Evolutionary conservation across 179 eudicot genomes (phyloP), one percentile per base, ranked within the genome.

Genomic region (Amaranthus tricolor): DNA sequence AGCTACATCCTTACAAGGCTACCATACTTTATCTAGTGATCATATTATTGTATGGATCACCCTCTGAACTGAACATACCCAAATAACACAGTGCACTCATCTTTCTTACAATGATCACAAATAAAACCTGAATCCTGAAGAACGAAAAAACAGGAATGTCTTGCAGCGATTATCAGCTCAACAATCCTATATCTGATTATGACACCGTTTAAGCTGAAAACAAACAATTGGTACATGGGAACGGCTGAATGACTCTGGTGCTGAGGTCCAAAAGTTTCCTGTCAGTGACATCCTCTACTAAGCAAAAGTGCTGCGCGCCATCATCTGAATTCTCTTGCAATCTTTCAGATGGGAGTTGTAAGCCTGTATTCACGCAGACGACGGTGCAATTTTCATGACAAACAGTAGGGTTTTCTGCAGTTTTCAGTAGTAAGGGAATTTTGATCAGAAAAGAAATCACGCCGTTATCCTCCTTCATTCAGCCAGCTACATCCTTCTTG

Each of bases 401-500:
- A 19, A 76, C 77, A 70, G 43, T 75, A 78, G 21, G 80, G 64
- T 66, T 82, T 80, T 68, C 68, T 59, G 62, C 79, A 63, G 71
- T 78, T 20, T n/a, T 70, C 63, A 31, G 69, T 55, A 51, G 85
- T 83, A 65, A 84, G 82, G 44, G 83, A 80, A 48, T 31, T 58
- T 72, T 86, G 77, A 43, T 79, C 77, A 15, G 83, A 81, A 58
- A 76, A 68, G 71, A 84, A 71, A n/a, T 79, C 76, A 75, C 74
- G 82, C 74, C 61, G 76, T 71, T 70, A 44, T 69, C 84, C 90
- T 73, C 78, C 85, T 14, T 68, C 77, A 63, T 72, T 74, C 20
- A 93, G 75, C 98, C 98, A 88, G 77, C 98, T 93, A 21, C 66
- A 62, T 50, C 91, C 95, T 48, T 84, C 79, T 75, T 86, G 86